Evolutionary conservation across 352 stramenopile species (phyloP), one percentile per base, ranked within the genome.

Genomic region (Globisporangium splendens): DNA sequence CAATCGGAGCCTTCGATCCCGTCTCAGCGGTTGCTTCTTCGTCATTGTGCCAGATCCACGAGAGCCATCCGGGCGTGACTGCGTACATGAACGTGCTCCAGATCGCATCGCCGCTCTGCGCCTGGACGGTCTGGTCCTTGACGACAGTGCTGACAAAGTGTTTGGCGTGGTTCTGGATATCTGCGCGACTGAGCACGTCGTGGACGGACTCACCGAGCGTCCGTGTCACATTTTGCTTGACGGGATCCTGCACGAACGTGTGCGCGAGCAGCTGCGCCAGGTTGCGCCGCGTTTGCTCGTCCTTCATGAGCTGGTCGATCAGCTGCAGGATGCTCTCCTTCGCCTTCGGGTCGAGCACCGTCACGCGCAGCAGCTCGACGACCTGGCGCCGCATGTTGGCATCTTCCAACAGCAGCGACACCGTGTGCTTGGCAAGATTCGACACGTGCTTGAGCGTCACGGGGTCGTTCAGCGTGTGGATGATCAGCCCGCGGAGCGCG

Each of bases 11-110:
- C 10, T 6, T 35, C 7, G 28, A 11, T 35, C 28, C 28, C 3
- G 28, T 8, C 28, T 35, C 28, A n/a, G n/a, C n/a, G 28, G 35
- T 33, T 3, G 21, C 50, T 35, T 22, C 67, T 1, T 63, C 66
- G 17, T 44, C 13, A 12, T 44, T 44, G 39, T 12, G 62, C 85
- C 83, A 92, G 33, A 92, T 84, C 85, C 85, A 92, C 50, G 75
- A 82, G 12, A 94, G 61, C 80, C 80, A 94, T 21, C 49, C 55
- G 0, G 85, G 85, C 20, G 82, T 92, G 17, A 94, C 59, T 1
- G 83, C 85, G 62, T 94, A 94, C 68, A 87, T 82, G 51, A 94
- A 69, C 1, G 82, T 91, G 43, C 81, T 74, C 84, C 83, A 92
- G 43, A 92, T 86, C 13, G 85, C 82, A 24, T 94, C 78, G 41